Conservation (phyloP, 1,284 basidiomycete genomes). For the Vanrija pseudolonga region DNA sequence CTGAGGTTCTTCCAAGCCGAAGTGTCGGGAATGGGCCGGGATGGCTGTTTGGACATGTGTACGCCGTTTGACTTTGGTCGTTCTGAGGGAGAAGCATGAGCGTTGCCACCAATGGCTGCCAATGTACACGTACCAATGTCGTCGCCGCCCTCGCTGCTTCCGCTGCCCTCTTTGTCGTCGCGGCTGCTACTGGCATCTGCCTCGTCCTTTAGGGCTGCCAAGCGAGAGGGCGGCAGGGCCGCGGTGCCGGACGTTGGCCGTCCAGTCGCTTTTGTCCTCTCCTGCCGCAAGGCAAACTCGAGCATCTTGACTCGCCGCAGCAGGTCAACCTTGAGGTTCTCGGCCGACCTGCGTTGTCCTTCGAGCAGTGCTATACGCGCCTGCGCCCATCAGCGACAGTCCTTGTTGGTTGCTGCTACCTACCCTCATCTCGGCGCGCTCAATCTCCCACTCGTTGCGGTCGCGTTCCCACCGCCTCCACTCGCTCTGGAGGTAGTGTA, state of each 20-base stretch:
- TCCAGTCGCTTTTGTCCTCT: conserved; percentile 67
- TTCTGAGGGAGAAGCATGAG: not conserved
- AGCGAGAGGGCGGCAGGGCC: conserved; percentile 38
- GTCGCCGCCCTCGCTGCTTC: conserved; percentile 41
- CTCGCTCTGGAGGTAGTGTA: conserved; percentile 97
- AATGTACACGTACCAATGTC: conserved; percentile 20
- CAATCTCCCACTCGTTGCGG: conserved; percentile 99
- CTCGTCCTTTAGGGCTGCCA: conserved; percentile 46
- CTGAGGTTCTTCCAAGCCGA: conserved; percentile 60
- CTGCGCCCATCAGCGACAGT: conserved; percentile 49
- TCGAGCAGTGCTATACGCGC: conserved; percentile 96
- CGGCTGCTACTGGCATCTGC: conserved; percentile 24
- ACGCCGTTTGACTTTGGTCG: conserved; percentile 28
- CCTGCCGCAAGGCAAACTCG: conserved; percentile 89
- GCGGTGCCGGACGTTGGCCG: conserved; percentile 12
- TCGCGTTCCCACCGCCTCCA: conserved; percentile 96
- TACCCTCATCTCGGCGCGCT: conserved; percentile 97
- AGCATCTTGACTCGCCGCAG: conserved; percentile 98
- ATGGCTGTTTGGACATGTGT: conserved; percentile 14
- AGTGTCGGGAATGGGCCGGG: conserved; percentile 23
- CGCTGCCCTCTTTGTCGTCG: conserved; percentile 44
- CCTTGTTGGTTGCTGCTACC: conserved; percentile 45
- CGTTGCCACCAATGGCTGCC: not conserved
- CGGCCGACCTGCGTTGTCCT: conserved; percentile 90
- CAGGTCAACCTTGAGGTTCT: conserved; percentile 93